Conservation (phyloP, 306 rosid species). For the Citrullus mucosospermus region DNA sequence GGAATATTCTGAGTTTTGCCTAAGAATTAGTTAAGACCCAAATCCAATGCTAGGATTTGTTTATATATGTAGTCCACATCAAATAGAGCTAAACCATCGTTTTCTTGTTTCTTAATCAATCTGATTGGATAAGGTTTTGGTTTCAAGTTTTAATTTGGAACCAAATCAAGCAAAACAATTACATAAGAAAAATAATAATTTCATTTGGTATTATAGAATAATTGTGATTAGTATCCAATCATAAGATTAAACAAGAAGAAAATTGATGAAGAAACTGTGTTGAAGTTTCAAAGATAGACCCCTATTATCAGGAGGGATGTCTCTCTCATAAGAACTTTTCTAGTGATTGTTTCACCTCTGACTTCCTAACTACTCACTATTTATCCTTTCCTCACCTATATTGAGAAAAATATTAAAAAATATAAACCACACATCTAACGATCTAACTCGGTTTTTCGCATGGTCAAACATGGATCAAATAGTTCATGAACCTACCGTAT, state of each 20-base stretch:
- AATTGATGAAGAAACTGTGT: background rate
- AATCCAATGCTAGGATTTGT: background rate
- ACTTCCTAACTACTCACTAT: background rate
- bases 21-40: background rate
- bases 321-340: background rate
- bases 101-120: background rate
- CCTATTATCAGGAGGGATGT: background rate
- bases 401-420: background rate
- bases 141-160: background rate
- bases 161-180: background rate
- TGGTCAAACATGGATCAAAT: background rate
- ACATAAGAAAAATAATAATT: background rate
- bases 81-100: background rate
- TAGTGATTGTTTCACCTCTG: background rate
- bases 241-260: background rate
- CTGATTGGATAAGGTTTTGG: background rate
- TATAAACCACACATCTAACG: background rate
- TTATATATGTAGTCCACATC: background rate
- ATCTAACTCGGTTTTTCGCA: background rate
- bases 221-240: background rate
- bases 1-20: background rate
- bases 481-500: background rate
- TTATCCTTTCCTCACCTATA: background rate
- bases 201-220: background rate
- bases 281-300: background rate